Conservation (phyloP, 2,329 filamentous ascomycete species). For the Botrytis deweyae region DNA sequence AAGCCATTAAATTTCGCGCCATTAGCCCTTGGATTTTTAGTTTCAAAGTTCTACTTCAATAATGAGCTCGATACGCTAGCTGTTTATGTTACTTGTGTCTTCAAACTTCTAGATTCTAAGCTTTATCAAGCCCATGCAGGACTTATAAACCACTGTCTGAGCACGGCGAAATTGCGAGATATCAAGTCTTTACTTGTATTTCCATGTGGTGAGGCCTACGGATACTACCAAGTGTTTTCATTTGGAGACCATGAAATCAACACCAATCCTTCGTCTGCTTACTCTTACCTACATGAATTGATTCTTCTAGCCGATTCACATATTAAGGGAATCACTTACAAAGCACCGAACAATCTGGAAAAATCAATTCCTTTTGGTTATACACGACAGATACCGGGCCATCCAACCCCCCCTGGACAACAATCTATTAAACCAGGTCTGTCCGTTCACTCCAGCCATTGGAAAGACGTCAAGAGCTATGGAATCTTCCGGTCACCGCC, state of each 20-base stretch:
- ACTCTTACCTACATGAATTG: background rate
- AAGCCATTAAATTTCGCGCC: fast-evolving
- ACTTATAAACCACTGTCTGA: fast-evolving
- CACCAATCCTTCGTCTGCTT: background rate
- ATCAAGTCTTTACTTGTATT: background rate
- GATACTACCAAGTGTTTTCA: background rate
- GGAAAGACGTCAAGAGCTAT: fast-evolving
- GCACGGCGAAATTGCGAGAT: background rate
- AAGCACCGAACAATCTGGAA: fast-evolving
- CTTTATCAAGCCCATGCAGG: fast-evolving
- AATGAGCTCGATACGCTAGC: background rate
- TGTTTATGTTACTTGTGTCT: background rate
- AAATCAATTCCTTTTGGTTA: background rate
- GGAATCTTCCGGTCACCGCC: background rate
- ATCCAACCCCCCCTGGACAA: background rate
- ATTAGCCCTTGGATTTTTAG: background rate
- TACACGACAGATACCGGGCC: background rate
- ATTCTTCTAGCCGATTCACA: background rate
- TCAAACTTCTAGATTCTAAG: fast-evolving
- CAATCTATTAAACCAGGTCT: fast-evolving
- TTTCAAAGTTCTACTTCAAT: background rate
- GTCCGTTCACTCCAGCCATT: fast-evolving
- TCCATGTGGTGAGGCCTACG: background rate
- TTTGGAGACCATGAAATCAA: background rate
- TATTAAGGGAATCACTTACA: background rate